Conservation (phyloP, 768 basidiomycete species). For the Mycena indigotica region DNA sequence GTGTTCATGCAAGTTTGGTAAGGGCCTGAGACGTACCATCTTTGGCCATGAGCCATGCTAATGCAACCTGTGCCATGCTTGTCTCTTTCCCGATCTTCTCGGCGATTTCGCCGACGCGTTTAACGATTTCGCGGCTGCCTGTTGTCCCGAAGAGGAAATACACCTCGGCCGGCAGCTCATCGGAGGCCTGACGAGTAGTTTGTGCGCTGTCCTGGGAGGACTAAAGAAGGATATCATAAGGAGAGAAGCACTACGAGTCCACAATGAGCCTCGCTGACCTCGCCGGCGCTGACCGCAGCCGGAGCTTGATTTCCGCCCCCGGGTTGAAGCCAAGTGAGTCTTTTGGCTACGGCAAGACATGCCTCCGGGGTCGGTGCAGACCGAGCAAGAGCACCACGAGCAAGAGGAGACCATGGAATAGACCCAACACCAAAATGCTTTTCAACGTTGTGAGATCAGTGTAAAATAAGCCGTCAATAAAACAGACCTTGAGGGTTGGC, state of each 20-base stretch:
- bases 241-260: too few species aligned
- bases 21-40: too few species aligned
- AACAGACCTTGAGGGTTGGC: conserved; percentile 52
- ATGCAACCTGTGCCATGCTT: conserved; percentile 59
- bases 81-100: conserved; percentile 48
- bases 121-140: neutral
- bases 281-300: too few species aligned
- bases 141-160: conserved; percentile 23
- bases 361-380: conserved; percentile 39
- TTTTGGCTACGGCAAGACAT: conserved; percentile 37
- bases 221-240: too few species aligned
- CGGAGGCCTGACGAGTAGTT: conserved; percentile 29
- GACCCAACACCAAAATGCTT: conserved; percentile 55
- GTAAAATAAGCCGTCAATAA: neutral
- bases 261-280: too few species aligned
- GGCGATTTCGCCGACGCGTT: conserved; percentile 57
- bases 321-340: conserved; percentile 35
- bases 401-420: conserved; percentile 64
- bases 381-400: conserved; percentile 51
- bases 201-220: too few species aligned
- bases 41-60: conserved; percentile 54
- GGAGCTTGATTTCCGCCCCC: too few species aligned
- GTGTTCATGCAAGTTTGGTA: too few species aligned
- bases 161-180: conserved; percentile 11
- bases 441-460: neutral